Base-by-base conservation (phyloP, 441 rosid species). In the Erysimum cheiri region DNA sequence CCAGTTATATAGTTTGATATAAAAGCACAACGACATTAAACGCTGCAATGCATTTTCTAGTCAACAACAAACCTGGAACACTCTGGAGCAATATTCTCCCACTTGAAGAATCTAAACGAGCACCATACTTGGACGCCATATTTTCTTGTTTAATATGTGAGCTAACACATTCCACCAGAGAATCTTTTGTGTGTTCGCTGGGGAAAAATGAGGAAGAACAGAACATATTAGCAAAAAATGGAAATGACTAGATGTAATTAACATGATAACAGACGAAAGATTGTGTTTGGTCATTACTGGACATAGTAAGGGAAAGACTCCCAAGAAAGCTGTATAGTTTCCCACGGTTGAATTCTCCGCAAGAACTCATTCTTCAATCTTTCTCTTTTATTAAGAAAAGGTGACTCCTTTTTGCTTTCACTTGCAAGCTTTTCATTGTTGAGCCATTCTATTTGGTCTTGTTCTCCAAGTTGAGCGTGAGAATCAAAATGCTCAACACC, bases 391-490 rank as follows among this genome's bases (percentile, higher is more conserved):
- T 84, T 80, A 71, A 95, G 80, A 60, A 89, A 89, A 12, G 97
- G 92, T 1, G 94, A 84, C 59, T 90, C 92, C 72, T 79, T 92
- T 78, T 84, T 89, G 67, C 80, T 83, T 75, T 90, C 98, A 37
- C 85, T 81, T 2, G 95, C 74, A 56, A 85, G 83, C 81, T 81
- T 90, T 81, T 92, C 96, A 56, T 81, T 95, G 39, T 74, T 72
- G 39, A 92, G 88, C 99, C 99, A 95, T 63, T 92, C 99, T 75
- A 82, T 90, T 61, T 95, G 97, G 70, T 95, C 99, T 13, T 84
- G 96, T 35, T 87, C 92, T 1, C 89, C 97, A 50, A 95, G 86
- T 67, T 60, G 84, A 64, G 95, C 85, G 65, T 92, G 95, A 6
- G 82, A 66, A 83, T 90, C 90, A 22, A 58, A 71, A 31, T 68